A percentile compares a stretch with the other conserved stretches of the same genome.
Conservation (phyloP, 2,329 filamentous ascomycete species). For the Didymella glomerata region DNA sequence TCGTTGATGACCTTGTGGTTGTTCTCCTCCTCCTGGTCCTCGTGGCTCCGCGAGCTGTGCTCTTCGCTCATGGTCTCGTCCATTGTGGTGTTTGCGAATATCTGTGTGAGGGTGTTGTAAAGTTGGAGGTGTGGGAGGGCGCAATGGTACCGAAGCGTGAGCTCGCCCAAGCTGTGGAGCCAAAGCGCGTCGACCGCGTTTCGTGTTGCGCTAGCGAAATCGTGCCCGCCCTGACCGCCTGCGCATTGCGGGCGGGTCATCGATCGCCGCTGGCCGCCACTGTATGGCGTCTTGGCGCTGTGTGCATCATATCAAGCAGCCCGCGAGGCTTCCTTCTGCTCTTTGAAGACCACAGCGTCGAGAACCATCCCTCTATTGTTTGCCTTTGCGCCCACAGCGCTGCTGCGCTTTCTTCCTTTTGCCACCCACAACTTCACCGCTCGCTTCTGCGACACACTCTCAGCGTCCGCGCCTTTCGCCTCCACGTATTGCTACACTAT, state of each 20-base stretch:
- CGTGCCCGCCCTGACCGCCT: constrained; percentile 11
- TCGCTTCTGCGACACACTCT: constrained; percentile 15
- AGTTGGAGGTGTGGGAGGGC: neutral
- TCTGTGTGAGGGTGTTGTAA: neutral
- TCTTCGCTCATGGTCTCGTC: constrained; percentile 50
- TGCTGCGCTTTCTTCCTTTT: constrained; percentile 33
- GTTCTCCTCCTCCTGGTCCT: constrained; percentile 75
- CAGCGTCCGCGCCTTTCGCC: constrained; percentile 17
- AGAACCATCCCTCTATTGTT: constrained; percentile 42
- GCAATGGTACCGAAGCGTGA: neutral
- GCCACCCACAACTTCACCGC: constrained; percentile 20
- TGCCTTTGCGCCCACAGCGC: constrained; percentile 30
- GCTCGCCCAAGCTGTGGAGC: constrained; percentile 7
- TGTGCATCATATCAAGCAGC: constrained; percentile 30
- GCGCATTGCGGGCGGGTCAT: constrained; percentile 5
- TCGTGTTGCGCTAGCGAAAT: constrained; percentile 8
- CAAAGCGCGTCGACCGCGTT: constrained; percentile 16
- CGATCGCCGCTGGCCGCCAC: constrained; percentile 20
- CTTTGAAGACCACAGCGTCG: constrained; percentile 54
- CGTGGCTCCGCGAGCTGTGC: constrained; percentile 57
- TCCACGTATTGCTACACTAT: constrained; percentile 26
- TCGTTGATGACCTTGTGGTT: constrained; percentile 95
- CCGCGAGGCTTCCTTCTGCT: constrained; percentile 27
- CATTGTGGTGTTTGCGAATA: constrained; percentile 32
- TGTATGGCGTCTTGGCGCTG: constrained; percentile 18